Evolutionary conservation across 2,329 filamentous ascomycete species (phyloP).

Genomic region (Fusarium chaquense): DNA sequence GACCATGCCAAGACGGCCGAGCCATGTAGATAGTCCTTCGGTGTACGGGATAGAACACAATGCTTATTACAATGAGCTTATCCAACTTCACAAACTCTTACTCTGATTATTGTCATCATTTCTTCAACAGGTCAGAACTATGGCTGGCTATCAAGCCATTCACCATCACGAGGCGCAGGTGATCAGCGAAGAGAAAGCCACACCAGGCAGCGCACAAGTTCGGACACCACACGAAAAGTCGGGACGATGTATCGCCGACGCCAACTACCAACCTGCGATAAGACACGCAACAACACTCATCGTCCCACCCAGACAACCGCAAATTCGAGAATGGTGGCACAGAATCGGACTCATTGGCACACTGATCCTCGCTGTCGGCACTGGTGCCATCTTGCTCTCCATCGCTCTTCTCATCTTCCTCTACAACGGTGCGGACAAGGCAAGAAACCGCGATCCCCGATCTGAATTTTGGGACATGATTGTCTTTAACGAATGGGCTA

Average conservation of each 20-base stretch:
- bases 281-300: not conserved
- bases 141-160: not conserved
- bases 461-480: conserved; percentile 17
- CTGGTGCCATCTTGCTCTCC: conserved; percentile 5
- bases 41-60: not conserved
- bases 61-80: not conserved
- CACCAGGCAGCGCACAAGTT: not conserved
- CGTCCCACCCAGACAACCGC: not conserved
- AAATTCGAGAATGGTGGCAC: conserved; percentile 13
- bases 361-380: conserved; percentile 3
- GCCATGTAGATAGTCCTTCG: not conserved
- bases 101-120: not conserved
- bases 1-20: too few species aligned
- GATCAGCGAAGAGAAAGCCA: not conserved
- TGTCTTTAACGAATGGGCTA: conserved; percentile 19
- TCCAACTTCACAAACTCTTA: too few species aligned
- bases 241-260: not conserved
- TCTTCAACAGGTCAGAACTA: not conserved
- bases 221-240: not conserved
- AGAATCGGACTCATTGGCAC: conserved; percentile 8
- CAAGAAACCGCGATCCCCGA: not conserved
- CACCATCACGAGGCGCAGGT: not conserved
- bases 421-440: conserved; percentile 8
- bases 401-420: conserved; percentile 22
- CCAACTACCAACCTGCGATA: not conserved